phyloP scores from a whole-genome alignment of 768 basidiomycete genomes.

The Gloeopeniophorella convolvens region DNA sequence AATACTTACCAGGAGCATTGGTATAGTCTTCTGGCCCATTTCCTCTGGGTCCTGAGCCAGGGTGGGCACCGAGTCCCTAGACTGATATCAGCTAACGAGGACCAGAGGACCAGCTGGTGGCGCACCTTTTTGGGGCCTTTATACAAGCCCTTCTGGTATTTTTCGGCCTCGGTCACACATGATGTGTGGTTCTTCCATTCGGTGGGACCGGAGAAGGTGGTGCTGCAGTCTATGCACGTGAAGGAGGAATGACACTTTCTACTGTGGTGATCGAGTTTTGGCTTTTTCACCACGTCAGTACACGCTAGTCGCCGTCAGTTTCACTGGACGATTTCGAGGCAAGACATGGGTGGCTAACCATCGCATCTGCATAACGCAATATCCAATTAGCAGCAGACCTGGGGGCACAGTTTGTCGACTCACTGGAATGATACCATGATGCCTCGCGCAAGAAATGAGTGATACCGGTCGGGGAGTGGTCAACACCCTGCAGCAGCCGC shows the following conservation, averaged over 20 bases:
- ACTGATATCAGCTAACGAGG: conserved; percentile 12
- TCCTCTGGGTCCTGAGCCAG: not conserved
- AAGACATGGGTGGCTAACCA: conserved; percentile 13
- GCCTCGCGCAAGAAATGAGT: too few species aligned
- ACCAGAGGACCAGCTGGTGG: conserved; percentile 21
- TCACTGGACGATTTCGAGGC: not conserved
- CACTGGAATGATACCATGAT: conserved; percentile 23
- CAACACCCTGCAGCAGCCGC: too few species aligned
- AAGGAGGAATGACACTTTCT: conserved; percentile 57
- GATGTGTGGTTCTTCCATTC: conserved; percentile 79
- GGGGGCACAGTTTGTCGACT: conserved; percentile 24
- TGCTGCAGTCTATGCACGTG: conserved; percentile 87
- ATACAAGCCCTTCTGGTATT: conserved; percentile 84
- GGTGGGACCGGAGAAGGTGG: conserved; percentile 65
- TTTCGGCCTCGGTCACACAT: conserved; percentile 89
- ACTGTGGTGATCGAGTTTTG: conserved; percentile 80
- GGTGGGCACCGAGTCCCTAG: not conserved
- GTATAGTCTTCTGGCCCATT: conserved; percentile 6
- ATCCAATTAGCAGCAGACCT: conserved; percentile 6
- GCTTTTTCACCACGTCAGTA: conserved; percentile 86
- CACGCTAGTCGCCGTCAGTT: too few species aligned
- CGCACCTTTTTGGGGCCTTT: conserved; percentile 64
- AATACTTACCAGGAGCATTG: conserved; percentile 22
- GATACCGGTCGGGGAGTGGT: too few species aligned
- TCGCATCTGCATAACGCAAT: conserved; percentile 17